Conservation (phyloP, 805 yeast species). For the Kluyveromyces starmeri region DNA sequence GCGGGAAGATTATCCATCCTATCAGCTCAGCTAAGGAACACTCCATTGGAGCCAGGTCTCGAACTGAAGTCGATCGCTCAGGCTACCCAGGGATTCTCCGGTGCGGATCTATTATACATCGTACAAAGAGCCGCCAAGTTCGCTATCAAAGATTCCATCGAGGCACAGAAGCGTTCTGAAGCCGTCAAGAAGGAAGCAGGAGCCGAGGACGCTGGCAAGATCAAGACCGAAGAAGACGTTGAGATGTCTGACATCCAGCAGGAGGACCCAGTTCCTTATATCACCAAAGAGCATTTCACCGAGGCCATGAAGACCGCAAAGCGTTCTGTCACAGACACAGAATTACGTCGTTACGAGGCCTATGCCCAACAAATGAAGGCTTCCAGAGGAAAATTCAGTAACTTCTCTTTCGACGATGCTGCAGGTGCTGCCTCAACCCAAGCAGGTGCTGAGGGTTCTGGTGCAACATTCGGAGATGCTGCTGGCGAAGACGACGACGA, state of each 20-base stretch:
- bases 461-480: conserved; percentile 37
- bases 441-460: conserved; percentile 28
- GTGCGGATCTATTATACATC: conserved; percentile 96
- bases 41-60: conserved; percentile 96
- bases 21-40: conserved; percentile 93
- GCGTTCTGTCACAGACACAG: conserved; percentile 94
- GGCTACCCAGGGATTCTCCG: conserved; percentile 95
- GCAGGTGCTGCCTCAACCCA: conserved; percentile 31
- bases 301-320: conserved; percentile 99
- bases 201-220: conserved; percentile 21
- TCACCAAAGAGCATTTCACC: conserved; percentile 88
- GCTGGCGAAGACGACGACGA: conserved; percentile 56
- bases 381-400: conserved; percentile 89
- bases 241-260: conserved; percentile 29
- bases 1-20: conserved; percentile 86
- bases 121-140: conserved; percentile 98
- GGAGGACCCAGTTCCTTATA: conserved; percentile 92
- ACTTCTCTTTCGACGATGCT: conserved; percentile 70
- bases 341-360: conserved; percentile 96
- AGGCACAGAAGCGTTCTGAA: conserved; percentile 52
- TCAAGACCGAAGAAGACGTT: conserved; percentile 40
- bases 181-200: conserved; percentile 34
- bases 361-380: conserved; percentile 95
- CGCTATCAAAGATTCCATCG: conserved; percentile 96
- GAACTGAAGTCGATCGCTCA: conserved; percentile 83